Evolutionary conservation across 179 eudicot species (phyloP).

Genomic region (Camellia oleifera): DNA sequence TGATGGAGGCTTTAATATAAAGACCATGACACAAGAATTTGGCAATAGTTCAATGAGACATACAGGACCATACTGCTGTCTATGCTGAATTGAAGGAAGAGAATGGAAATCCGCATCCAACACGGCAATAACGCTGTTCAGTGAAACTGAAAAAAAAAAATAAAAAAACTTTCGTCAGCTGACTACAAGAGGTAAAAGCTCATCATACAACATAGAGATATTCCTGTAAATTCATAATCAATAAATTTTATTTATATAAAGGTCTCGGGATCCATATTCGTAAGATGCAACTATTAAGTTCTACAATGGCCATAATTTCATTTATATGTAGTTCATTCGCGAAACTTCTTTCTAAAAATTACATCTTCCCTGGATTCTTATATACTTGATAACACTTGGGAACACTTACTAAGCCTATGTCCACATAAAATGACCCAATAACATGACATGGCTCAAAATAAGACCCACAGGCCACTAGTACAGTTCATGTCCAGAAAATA

Average conservation of each 20-base stretch:
- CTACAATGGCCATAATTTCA: not conserved
- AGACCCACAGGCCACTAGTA: too few species aligned
- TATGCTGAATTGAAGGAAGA: conserved; percentile 85
- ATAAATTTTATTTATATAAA: not conserved
- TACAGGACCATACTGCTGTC: conserved; percentile 95
- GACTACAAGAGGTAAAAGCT: not conserved
- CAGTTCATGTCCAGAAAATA: too few species aligned
- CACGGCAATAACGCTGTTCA: conserved; percentile 94
- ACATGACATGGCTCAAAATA: too few species aligned
- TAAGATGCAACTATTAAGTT: conserved; percentile 4
- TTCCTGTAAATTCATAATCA: not conserved
- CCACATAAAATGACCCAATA: too few species aligned
- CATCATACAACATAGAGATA: not conserved
- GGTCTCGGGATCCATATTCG: not conserved
- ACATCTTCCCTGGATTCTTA: not conserved
- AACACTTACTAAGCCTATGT: too few species aligned
- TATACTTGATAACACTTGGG: not conserved
- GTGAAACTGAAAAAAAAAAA: conserved; percentile 56
- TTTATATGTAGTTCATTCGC: not conserved
- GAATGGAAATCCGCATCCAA: conserved; percentile 98
- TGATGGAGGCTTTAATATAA: not conserved
- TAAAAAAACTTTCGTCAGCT: conserved; percentile 11
- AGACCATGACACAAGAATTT: not conserved
- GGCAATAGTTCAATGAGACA: conserved; percentile 24
- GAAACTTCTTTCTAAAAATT: not conserved